phyloP scores from a whole-genome alignment of 2,329 filamentous ascomycete species.

The Blastomyces parvus region DNA sequence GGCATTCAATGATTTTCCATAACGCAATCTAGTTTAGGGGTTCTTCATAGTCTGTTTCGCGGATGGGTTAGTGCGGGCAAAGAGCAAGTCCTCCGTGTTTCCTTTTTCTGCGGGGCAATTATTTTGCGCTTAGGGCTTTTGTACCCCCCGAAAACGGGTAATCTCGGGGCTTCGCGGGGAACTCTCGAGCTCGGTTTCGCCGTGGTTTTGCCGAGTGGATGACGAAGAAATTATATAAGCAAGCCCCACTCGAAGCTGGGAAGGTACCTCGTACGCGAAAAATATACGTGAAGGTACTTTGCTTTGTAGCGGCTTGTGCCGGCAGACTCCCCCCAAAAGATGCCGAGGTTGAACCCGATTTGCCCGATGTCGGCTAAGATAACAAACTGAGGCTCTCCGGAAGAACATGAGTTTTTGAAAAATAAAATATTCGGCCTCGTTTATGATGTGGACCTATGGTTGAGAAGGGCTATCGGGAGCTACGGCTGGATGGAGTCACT shows the following conservation, averaged over 20 bases:
- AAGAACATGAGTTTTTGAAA: not conserved
- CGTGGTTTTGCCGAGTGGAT: not conserved
- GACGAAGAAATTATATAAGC: not conserved
- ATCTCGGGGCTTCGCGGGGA: constrained; percentile 1
- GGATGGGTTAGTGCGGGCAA: not conserved
- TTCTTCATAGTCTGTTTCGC: not conserved
- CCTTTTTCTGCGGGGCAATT: not conserved
- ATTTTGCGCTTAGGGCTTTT: not conserved
- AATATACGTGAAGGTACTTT: not conserved
- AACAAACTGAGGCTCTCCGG: not conserved
- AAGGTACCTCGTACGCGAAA: not conserved
- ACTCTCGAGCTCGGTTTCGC: not conserved
- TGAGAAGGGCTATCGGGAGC: not conserved
- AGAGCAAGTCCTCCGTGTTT: not conserved
- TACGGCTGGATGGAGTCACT: not conserved
- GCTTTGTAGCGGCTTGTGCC: not conserved
- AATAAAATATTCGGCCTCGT: not conserved
- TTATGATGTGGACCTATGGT: not conserved
- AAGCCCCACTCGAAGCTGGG: not conserved
- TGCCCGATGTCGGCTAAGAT: not conserved
- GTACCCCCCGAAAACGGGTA: not conserved
- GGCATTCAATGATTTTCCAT: not conserved
- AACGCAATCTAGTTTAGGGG: not conserved
- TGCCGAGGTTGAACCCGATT: not conserved
- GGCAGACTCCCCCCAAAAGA: too few relatives aligned